Conservation (phyloP, 495 filamentous ascomycete genomes). For the Tuber indicum region DNA sequence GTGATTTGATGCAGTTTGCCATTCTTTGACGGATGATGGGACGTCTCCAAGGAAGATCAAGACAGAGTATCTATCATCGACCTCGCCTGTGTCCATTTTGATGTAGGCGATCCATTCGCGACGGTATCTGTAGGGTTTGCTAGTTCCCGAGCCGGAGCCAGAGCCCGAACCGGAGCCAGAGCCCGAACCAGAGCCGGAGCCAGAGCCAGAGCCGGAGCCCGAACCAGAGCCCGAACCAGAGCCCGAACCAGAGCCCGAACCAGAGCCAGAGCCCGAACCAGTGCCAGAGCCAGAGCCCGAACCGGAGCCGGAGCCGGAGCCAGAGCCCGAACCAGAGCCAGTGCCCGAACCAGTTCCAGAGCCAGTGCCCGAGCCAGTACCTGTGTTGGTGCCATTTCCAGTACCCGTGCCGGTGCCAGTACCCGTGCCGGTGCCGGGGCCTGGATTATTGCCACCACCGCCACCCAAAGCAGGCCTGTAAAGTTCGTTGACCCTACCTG, state of each 20-base stretch:
- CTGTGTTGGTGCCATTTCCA: background rate
- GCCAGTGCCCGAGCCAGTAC: background rate
- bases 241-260: background rate
- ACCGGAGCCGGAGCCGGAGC: background rate
- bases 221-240: background rate
- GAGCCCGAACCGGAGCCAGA: background rate
- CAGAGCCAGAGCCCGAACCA: background rate
- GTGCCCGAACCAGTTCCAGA: background rate
- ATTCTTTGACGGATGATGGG: constrained; percentile 9
- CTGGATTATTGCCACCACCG: background rate
- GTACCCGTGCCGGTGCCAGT: background rate
- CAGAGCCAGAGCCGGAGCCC: background rate
- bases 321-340: background rate
- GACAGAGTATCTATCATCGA: constrained; percentile 23
- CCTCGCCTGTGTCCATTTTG: constrained; percentile 30
- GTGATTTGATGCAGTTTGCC: constrained; percentile 15
- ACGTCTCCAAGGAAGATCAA: constrained; percentile 28
- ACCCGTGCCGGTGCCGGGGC: background rate
- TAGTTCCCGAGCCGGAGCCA: background rate
- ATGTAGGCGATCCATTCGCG: constrained; percentile 38
- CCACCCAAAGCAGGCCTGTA: constrained; percentile 21
- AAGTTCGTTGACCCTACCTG: constrained; percentile 20
- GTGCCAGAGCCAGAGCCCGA: background rate
- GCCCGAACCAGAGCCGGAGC: background rate
- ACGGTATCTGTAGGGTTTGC: constrained; percentile 3